Base-by-base conservation (phyloP, 768 basidiomycete species). In the Gloeophyllum trabeum region DNA sequence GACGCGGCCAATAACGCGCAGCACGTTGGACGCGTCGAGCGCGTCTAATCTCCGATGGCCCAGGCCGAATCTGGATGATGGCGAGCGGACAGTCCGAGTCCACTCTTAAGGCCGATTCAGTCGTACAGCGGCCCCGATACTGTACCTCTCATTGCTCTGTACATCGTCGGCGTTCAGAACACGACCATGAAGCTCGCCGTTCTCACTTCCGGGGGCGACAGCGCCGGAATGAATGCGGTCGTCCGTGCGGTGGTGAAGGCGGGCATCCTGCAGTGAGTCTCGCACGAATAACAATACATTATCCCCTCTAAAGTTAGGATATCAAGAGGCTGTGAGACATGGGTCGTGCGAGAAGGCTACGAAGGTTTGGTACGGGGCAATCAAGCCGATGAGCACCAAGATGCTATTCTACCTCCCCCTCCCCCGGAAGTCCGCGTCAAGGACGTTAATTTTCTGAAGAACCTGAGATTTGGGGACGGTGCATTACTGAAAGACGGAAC, bases 301-400 rank as follows among this genome's bases (percentile, higher is more conserved):
- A 41, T 46, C 46, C 23, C 35, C 36, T 22, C 24, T 2, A 10
- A 12, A 16, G 4, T 34, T 5, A 24, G 34, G n/a, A n/a, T n/a
- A 4, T 41, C 5, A 54, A 94, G 96, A 64, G 93, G 91, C 25
- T 98, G 92, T 61, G 89, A 98, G 59, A 82, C 87, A 12, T 99
- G 81, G 72, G 80, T 98, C 48, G 88, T 99, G 45, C 86, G 96
- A 26, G 96, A 99, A 64, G 96, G 96, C 28, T 99, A 97, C 67
- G 93, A 98, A 58, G 96, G 96, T 19, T 81, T 98, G 46, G 93
- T 99, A 7, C 76, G 84, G 44, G 96, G 96, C n/a, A 98, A 93
- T 61, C 10, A 30, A 16, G 57, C 65, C 3, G 66, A 70, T 21
- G 54, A 52, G 2, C 46, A 58, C 26, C 35, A 36, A 12, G 43